Base-by-base conservation (phyloP, 495 filamentous ascomycete genomes). In the Hypoxylon perforatum region DNA sequence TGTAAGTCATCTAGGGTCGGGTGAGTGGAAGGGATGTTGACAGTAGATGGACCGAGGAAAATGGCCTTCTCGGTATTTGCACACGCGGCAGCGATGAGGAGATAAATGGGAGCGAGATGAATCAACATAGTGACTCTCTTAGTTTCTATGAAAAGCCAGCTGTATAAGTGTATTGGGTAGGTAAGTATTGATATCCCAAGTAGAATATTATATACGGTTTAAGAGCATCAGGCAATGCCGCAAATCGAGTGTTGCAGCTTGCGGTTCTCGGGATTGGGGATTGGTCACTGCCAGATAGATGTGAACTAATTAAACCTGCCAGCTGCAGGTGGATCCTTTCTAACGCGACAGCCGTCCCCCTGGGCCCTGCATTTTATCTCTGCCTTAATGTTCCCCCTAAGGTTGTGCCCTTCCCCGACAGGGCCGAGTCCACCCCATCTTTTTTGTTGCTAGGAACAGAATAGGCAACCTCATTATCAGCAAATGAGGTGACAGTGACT, bases 11-110 rank as follows among this genome's bases (percentile, higher is more conserved):
- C 84, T 21, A 94, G 75, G 39, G 80, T 81, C 21, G 88, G 85
- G 63, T 84, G 82, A 22, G 80, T 75, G 9, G 81, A 74, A 8
- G 88, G 84, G 28, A 91, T 70, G 30, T 77, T 73, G 68, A 84
- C 64, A 9, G 78, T 62, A 14, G 76, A 64, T 18, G 95, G 95
- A 19, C 83, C 93, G 41, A 90, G 75, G 80, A 99, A 98, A 70
- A 99, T 92, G 68, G 84, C 84, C 76, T 99, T 99, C 76, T 99
- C 95, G 62, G 90, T 89, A 74, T 99, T 97, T 72, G 86, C 92
- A 63, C 71, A 58, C 30, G 47, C 72, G 12, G 42, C 41, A 21
- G 61, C 36, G 49, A 68, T 49, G 1, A 69, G 35, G 19, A 56
- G 23, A 22, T 54, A 50, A 46, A 66, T 9, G 33, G 63, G 57